Evolutionary conservation across 2,329 filamentous ascomycete genomes (phyloP), one percentile per base, ranked within the genome.

Genomic region (Epichloe aotearoae): DNA sequence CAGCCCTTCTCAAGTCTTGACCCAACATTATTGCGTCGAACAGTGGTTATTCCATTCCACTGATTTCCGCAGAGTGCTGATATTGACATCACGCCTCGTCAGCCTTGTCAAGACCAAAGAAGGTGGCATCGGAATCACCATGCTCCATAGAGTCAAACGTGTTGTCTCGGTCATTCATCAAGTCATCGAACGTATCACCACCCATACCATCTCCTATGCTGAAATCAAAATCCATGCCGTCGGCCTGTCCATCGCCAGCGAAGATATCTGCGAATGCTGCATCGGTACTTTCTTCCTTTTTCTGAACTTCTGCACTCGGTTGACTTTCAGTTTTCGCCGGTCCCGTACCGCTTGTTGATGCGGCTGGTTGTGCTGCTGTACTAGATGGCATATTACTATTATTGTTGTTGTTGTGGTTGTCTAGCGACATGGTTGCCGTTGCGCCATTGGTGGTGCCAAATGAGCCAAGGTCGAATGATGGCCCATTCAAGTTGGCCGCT

Each of bases 181-280:
- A 62, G 53, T 77, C 72, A 53, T 78, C 71, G 54, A 79, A 79
- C 30, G 71, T 72, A 39, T 66, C 60, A 19, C 66, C 65, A 19
- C 58, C 59, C 47, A 62, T 55, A 36, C 63, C 64, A 23, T 57
- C 53, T 8, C 56, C 62, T 19, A 59, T 49, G 42, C 60, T 62
- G 51, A 67, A 65, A 50, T 64, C 62, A 50, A 57, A 62, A 47
- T 64, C 59, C 55, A 72, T 68, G 15, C 61, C 69, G 51, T 72
- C 69, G 45, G 61, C 61, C 46, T 62, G 66, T 5, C 63, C 66
- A 19, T 68, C 68, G n/a, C 75, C 64, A 45, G 69, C 66, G 53
- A 76, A 77, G 30, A 76, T 61, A 34, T 73, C 73, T 30, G 75
- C 71, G 41, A 75, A 66, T 7, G 58, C 55, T 5, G 59, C 55